Percentiles rank a stretch among this genome's conserved stretches.
These are phyloP conservation scores for Isabelozyma rhagii DNA, from an alignment of 805 yeast species.

Conservation along the genomic window DNA sequence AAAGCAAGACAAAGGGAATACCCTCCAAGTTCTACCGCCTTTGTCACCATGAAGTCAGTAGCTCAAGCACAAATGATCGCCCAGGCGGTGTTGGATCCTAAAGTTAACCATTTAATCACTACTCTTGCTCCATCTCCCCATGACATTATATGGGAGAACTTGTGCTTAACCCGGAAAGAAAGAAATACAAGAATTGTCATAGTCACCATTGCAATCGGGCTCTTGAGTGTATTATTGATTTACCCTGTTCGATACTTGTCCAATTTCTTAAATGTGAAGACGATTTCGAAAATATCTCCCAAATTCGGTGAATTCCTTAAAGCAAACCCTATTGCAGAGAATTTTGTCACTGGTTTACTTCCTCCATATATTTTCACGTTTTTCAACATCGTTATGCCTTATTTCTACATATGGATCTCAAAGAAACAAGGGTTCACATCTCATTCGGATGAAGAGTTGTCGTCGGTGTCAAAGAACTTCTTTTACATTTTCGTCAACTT, in stretches of 20 bases:
- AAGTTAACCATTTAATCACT: slow-evolving; percentile 78
- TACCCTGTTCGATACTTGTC: slow-evolving; percentile 86
- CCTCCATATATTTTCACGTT: slow-evolving; percentile 91
- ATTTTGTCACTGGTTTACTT: slow-evolving; percentile 78
- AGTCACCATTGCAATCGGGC: slow-evolving; percentile 64
- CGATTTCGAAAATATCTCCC: slow-evolving; percentile 82
- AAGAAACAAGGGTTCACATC: slow-evolving; percentile 85
- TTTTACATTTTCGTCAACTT: slow-evolving; percentile 91
- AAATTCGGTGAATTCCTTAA: slow-evolving; percentile 65
- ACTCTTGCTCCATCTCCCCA: slow-evolving; percentile 93
- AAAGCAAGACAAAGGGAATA: slow-evolving; percentile 66
- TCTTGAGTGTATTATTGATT: slow-evolving; percentile 69
- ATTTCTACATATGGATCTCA: slow-evolving; percentile 79
- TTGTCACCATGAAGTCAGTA: slow-evolving; percentile 90
- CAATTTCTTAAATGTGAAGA: slow-evolving; percentile 71
- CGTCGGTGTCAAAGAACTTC: slow-evolving; percentile 88
- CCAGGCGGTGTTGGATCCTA: slow-evolving; percentile 90
- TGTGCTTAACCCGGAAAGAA: slow-evolving; percentile 74
- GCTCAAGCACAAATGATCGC: slow-evolving; percentile 97
- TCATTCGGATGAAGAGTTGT: slow-evolving; percentile 87
- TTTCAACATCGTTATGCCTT: slow-evolving; percentile 80
- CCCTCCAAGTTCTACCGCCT: slow-evolving; percentile 86
- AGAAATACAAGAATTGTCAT: slow-evolving; percentile 61
- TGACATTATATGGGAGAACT: slow-evolving; percentile 90
- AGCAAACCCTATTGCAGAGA: slow-evolving; percentile 66